Percentiles rank a stretch among this genome's conserved stretches.
Evolutionary conservation across 2,329 filamentous ascomycete species (phyloP).

Genomic region (Botrytis aclada): DNA sequence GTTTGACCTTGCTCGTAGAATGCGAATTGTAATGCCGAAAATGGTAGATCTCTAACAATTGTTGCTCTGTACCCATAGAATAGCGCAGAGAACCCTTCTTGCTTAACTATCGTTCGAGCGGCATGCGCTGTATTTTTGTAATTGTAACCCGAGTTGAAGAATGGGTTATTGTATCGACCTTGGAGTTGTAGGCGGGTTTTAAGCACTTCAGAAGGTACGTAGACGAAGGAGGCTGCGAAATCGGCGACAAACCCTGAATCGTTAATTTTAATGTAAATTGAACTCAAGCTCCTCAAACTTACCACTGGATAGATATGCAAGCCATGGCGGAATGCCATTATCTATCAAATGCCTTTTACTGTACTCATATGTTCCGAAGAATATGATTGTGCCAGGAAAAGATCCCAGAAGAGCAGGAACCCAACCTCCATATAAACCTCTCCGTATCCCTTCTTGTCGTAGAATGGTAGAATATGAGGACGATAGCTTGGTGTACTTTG

Average conservation of each 20-base stretch:
- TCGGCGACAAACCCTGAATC: constrained; percentile 81
- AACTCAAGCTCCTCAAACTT: constrained; percentile 33
- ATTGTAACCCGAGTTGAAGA: constrained; percentile 93
- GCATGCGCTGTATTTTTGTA: constrained; percentile 85
- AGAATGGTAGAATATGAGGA: constrained; percentile 91
- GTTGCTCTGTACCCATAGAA: constrained; percentile 98
- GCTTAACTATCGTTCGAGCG: constrained; percentile 75
- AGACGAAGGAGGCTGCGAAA: constrained; percentile 84
- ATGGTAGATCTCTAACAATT: constrained; percentile 88
- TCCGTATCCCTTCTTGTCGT: constrained; percentile 81
- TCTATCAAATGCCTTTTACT: constrained; percentile 90
- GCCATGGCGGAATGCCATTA: constrained; percentile 71
- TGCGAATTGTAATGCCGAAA: constrained; percentile 94
- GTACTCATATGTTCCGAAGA: constrained; percentile 95
- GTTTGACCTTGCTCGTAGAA: constrained; percentile 95
- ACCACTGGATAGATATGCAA: constrained; percentile 86
- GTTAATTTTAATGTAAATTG: neutral
- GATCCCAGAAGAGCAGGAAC: constrained; percentile 86
- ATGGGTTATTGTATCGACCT: constrained; percentile 91
- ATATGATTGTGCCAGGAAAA: constrained; percentile 88
- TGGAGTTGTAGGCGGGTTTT: constrained; percentile 97
- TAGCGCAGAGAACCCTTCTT: constrained; percentile 79
- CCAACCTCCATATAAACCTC: constrained; percentile 91
- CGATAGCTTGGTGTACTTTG: constrained; percentile 87
- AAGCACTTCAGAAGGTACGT: constrained; percentile 95